phyloP scores from a whole-genome alignment of 2,329 filamentous ascomycete species.

The Sphaceloma murrayae region DNA sequence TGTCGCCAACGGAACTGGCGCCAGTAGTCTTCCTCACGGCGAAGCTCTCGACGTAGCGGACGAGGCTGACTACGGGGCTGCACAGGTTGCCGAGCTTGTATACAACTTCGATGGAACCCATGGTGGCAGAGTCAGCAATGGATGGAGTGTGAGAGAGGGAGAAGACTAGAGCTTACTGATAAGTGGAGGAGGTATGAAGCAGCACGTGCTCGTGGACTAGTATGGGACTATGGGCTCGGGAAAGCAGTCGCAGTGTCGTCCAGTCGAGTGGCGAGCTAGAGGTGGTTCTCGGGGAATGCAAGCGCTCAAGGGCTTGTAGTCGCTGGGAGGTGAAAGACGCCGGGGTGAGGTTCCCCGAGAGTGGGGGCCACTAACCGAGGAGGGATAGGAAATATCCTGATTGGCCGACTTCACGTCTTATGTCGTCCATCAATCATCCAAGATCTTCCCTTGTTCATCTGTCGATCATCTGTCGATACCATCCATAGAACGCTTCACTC shows the following conservation, averaged over 20 bases:
- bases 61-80: conserved; percentile 2
- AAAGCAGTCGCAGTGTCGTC: neutral
- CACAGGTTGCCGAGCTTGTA: conserved; percentile 15
- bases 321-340: too few relatives aligned
- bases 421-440: too few relatives aligned
- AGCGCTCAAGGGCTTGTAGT: conserved; percentile 4
- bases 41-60: conserved; percentile 12
- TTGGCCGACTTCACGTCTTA: too few relatives aligned
- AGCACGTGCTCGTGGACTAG: conserved; percentile 4
- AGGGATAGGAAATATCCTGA: too few relatives aligned
- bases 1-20: conserved; percentile 3
- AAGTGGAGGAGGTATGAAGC: neutral
- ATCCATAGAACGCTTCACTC: too few relatives aligned
- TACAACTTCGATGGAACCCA: conserved; percentile 14
- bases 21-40: neutral
- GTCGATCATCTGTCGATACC: too few relatives aligned
- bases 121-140: conserved; percentile 6
- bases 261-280: neutral
- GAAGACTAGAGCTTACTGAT: neutral
- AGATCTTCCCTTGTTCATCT: too few relatives aligned
- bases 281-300: conserved; percentile 5
- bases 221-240: conserved; percentile 10
- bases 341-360: too few relatives aligned
- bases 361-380: too few relatives aligned
- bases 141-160: neutral